Evolutionary conservation across 306 rosid genomes (phyloP), one percentile per base, ranked within the genome.

Genomic region (Lablab purpureus): DNA sequence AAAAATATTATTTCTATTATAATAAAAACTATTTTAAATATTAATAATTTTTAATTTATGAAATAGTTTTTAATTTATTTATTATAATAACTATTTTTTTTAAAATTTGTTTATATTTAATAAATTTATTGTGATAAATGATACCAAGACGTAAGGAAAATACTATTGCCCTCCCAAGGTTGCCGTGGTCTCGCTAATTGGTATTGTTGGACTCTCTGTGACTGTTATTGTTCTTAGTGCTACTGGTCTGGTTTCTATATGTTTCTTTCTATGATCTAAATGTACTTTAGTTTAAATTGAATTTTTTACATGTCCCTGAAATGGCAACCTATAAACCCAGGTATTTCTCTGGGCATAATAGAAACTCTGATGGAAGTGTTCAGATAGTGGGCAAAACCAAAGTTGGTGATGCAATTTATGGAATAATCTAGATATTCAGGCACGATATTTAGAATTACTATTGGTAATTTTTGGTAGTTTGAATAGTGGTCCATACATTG

Each of bases 131-230:
- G n/a, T n/a, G n/a, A n/a, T n/a, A n/a, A n/a, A n/a, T n/a, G n/a
- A n/a, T n/a, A n/a, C n/a, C n/a, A n/a, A n/a, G n/a, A n/a, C n/a
- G n/a, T n/a, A n/a, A n/a, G n/a, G n/a, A n/a, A n/a, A n/a, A n/a
- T n/a, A n/a, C n/a, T n/a, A n/a, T n/a, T n/a, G n/a, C n/a, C n/a
- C n/a, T n/a, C n/a, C n/a, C n/a, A n/a, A n/a, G n/a, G n/a, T n/a
- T n/a, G n/a, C n/a, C n/a, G n/a, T 58, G 98, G 98, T 63, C 88
- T 94, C 23, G 96, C 98, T 92, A 80, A 89, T 94, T 77, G 98
- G 98, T 25, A 68, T 92, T 65, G 90, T 84, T 79, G 98, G 98
- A 52, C 97, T 94, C 62, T 59, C 94, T 17, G 96, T 94, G 81
- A 97, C 97, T 37, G 72, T 81, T 25, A 27, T 43, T 34, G 97